Evolutionary conservation across 2,329 filamentous ascomycete species (phyloP).

Genomic region (Colletotrichum simmondsii): DNA sequence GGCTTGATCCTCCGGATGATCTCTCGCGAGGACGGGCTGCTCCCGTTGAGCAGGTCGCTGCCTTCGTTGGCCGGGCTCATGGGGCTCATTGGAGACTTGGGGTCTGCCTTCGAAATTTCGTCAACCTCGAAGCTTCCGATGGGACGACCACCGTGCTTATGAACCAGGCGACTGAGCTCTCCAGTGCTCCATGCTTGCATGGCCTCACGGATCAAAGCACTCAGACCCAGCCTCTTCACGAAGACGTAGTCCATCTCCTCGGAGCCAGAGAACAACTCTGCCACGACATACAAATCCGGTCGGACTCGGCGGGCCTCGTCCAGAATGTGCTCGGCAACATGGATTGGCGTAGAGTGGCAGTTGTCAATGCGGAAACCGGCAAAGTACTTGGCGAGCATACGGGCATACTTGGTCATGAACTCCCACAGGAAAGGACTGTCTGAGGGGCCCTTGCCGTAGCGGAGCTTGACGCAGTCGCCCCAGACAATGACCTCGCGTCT

Average conservation of each 20-base stretch:
- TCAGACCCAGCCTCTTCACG: slow-evolving; percentile 90
- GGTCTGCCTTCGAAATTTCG: slow-evolving; percentile 75
- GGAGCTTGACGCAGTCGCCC: slow-evolving; percentile 97
- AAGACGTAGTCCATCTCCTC: slow-evolving; percentile 98
- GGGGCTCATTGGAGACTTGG: slow-evolving; percentile 43
- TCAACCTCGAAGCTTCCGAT: slow-evolving; percentile 99
- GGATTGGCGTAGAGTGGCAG: slow-evolving; percentile 94
- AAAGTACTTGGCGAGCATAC: slow-evolving; percentile 94
- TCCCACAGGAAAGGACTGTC: slow-evolving; percentile 97
- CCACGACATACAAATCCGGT: slow-evolving; percentile 90
- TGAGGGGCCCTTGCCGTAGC: slow-evolving; percentile 82
- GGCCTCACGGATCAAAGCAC: slow-evolving; percentile 91
- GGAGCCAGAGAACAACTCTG: slow-evolving; percentile 94
- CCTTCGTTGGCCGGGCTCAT: slow-evolving; percentile 44
- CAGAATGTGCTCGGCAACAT: slow-evolving; percentile 93
- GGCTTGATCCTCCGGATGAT: slow-evolving; percentile 84
- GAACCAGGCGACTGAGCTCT: slow-evolving; percentile 91
- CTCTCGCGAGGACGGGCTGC: slow-evolving; percentile 61
- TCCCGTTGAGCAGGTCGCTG: slow-evolving; percentile 41
- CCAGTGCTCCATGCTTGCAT: slow-evolving; percentile 99
- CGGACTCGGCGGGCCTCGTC: slow-evolving; percentile 91
- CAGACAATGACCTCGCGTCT: slow-evolving; percentile 96
- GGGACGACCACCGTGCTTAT: slow-evolving; percentile 90
- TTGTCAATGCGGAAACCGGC: slow-evolving; percentile 97
- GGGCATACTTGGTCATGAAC: slow-evolving; percentile 93